A percentile compares a stretch with the other conserved stretches of the same genome.
phyloP scores from a whole-genome alignment of 805 yeast species.

The Jamesozyma jinghongensis region DNA sequence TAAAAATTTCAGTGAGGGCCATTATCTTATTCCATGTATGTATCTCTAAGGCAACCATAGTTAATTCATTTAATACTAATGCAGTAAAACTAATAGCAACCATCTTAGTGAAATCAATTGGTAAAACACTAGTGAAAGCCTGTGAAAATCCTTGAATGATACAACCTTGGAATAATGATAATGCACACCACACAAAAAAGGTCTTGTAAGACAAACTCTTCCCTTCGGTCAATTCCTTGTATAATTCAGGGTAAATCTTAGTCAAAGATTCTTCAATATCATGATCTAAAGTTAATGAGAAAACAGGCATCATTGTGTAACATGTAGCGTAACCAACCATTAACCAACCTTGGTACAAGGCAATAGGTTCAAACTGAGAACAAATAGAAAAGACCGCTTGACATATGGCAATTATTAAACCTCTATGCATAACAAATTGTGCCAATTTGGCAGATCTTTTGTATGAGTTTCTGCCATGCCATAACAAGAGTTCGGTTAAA shows the following conservation, averaged over 20 bases:
- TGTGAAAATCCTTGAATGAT: slow-evolving; percentile 81
- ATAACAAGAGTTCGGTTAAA: slow-evolving; percentile 71
- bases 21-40: slow-evolving; percentile 83
- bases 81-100: slow-evolving; percentile 83
- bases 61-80: slow-evolving; percentile 71
- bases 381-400: slow-evolving; percentile 88
- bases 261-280: slow-evolving; percentile 89
- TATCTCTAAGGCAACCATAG: slow-evolving; percentile 89
- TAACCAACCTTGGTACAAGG: slow-evolving; percentile 89
- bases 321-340: slow-evolving; percentile 98
- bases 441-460: slow-evolving; percentile 91
- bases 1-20: slow-evolving; percentile 62
- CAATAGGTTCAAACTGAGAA: slow-evolving; percentile 86
- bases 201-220: slow-evolving; percentile 77
- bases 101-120: slow-evolving; percentile 52
- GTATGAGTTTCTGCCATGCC: slow-evolving; percentile 98
- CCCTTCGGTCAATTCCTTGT: slow-evolving; percentile 85
- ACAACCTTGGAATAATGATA: slow-evolving; percentile 85
- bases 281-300: slow-evolving; percentile 80
- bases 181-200: slow-evolving; percentile 82
- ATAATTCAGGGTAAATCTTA: slow-evolving; percentile 85
- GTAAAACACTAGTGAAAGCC: slow-evolving; percentile 52
- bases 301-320: slow-evolving; percentile 97
- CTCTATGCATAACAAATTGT: slow-evolving; percentile 95
- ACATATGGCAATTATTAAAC: slow-evolving; percentile 84